A percentile compares a stretch with the other conserved stretches of the same genome.
phyloP scores from a whole-genome alignment of 1,284 basidiomycete species.

The Moesziomyces sp. region DNA sequence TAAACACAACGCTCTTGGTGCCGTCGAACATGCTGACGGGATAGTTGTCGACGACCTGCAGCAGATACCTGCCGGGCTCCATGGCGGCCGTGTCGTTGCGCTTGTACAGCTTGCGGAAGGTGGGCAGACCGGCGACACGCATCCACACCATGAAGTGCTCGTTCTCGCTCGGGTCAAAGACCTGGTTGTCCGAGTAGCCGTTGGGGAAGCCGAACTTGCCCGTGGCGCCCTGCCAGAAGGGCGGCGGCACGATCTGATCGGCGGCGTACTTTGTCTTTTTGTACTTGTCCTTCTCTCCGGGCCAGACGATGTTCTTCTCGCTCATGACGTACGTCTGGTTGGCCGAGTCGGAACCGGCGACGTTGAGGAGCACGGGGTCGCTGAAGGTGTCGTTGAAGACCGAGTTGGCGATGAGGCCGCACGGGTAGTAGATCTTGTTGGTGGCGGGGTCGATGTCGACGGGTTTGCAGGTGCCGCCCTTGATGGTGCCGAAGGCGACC shows the following conservation, averaged over 20 bases:
- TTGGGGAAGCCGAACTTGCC: conserved; percentile 74
- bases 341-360: conserved; percentile 70
- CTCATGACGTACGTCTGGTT: conserved; percentile 78
- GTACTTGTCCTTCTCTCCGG: conserved; percentile 92
- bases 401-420: conserved; percentile 98
- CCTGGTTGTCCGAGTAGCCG: conserved; percentile 76
- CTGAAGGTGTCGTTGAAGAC: conserved; percentile 93
- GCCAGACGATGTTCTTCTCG: conserved; percentile 88
- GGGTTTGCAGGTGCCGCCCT: conserved; percentile 86
- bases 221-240: conserved; percentile 76
- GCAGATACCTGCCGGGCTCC: conserved; percentile 79
- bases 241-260: conserved; percentile 85
- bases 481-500: conserved; percentile 70
- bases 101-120: conserved; percentile 93
- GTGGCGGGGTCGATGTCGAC: conserved; percentile 71
- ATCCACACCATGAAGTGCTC: conserved; percentile 99
- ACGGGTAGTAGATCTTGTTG: conserved; percentile 77
- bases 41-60: conserved; percentile 87
- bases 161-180: conserved; percentile 81
- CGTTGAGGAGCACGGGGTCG: conserved; percentile 74
- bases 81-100: conserved; percentile 85
- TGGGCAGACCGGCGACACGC: conserved; percentile 95
- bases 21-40: conserved; percentile 91
- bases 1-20: conserved; percentile 95
- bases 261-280: conserved; percentile 60